Evolutionary conservation across 225 moss, liverwort and hornwort genomes (phyloP).

Genomic region (Asterella californica): DNA sequence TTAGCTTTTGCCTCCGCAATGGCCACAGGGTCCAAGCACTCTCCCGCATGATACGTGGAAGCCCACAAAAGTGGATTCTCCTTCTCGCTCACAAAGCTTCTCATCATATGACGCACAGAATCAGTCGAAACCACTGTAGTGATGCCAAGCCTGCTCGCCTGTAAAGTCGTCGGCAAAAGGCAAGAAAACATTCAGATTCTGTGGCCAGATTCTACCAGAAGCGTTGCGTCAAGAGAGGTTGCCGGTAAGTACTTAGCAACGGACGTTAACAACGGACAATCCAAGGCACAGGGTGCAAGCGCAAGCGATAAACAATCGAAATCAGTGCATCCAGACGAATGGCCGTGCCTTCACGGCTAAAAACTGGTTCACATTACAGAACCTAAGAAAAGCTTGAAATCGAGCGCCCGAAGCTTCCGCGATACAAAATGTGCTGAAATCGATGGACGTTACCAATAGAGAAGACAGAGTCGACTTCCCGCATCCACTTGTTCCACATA

Average conservation of each 20-base stretch:
- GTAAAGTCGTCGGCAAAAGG: conserved; percentile 14
- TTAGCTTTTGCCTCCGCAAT: conserved; percentile 70
- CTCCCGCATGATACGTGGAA: conserved; percentile 95
- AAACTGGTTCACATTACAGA: background rate
- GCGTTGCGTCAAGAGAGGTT: background rate
- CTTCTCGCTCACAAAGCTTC: conserved; percentile 82
- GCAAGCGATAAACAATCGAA: background rate
- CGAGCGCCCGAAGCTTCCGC: background rate
- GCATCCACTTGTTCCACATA: conserved; percentile 95
- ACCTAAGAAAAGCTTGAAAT: background rate
- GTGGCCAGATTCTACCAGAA: background rate
- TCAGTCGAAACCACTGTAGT: conserved; percentile 98
- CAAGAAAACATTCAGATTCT: conserved; percentile 15
- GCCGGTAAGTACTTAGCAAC: background rate
- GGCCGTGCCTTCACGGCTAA: background rate
- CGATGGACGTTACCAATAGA: conserved; percentile 41
- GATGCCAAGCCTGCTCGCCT: conserved; percentile 89
- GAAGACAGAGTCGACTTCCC: conserved; percentile 97
- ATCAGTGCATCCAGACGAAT: background rate
- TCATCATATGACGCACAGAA: conserved; percentile 97
- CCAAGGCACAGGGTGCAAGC: background rate
- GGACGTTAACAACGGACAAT: background rate
- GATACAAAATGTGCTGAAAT: background rate
- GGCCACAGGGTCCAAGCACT: conserved; percentile 71
- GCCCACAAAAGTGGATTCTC: conserved; percentile 92